Evolutionary conservation across 106 monocot species (phyloP), one percentile per base, ranked within the genome.

Genomic region (Agapanthus africanus): DNA sequence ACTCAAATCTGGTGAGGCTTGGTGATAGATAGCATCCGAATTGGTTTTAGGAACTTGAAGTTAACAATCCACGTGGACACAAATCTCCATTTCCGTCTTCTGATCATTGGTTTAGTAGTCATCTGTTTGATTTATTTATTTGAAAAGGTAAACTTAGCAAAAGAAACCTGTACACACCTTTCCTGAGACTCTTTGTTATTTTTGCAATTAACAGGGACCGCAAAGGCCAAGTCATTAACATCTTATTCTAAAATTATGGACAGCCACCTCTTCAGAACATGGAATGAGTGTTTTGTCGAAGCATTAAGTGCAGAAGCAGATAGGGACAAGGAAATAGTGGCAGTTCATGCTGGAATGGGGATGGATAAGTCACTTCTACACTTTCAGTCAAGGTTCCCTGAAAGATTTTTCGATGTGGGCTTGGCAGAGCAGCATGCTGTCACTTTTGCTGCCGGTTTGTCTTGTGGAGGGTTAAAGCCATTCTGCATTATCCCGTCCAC

Each of bases 391-490:
- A 86, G 51, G 61, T 86, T 86, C 49, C 80, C 90, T 31, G 90
- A 86, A 32, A 83, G 86, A 37, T 86, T 83, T 71, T 90, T 90
- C 65, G 83, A 90, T 76, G 75, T 90, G 8, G 90, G 90, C 6
- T 74, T 86, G 78, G 86, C 90, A 30, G 90, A 90, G 73, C 90
- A 90, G 41, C 90, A 90, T 74, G 90, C 90, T 63, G 86, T 90
- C 60, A 90, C 90, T 34, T 90, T 90, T 81, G 63, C 90, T 42
- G 86, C 90, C 46, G 90, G 90, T 61, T 76, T 90, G 52, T 72
- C 80, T 34, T 90, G 86, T 68, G 90, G 86, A 2, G 80, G 83
- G 15, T 71, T 90, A 57, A 90, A 86, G 54, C 90, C 90, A 28
- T 86, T 86, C 54, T 83, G 82, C 76, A 74, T 86, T 27, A 78